Evolutionary conservation across 257 asterid genomes (phyloP).

Genomic region (Solanum clarkiae): DNA sequence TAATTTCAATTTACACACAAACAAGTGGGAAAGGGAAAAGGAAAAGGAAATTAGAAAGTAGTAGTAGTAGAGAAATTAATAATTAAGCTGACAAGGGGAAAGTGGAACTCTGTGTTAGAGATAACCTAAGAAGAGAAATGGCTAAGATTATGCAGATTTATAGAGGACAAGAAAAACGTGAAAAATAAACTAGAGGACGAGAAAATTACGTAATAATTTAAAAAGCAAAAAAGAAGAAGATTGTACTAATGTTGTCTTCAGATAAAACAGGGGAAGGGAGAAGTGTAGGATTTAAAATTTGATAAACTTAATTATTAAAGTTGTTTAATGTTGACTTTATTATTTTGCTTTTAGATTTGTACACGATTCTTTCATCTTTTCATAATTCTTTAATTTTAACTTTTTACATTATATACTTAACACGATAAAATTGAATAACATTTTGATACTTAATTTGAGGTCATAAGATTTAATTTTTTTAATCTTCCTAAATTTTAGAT

Average conservation of each 20-base stretch:
- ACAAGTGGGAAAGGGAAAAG: not conserved
- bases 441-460: too few relatives aligned
- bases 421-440: rapidly evolving
- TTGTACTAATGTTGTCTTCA: not conserved
- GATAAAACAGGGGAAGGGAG: not conserved
- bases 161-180: not conserved
- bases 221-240: not conserved
- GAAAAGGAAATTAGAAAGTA: not conserved
- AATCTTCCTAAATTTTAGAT: too few relatives aligned
- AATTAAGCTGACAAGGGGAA: not conserved
- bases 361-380: too few relatives aligned
- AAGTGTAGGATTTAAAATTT: not conserved
- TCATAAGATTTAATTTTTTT: not conserved
- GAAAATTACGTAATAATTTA: not conserved
- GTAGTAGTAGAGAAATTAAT: not conserved
- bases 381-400: too few relatives aligned
- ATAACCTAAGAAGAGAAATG: not conserved
- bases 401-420: too few relatives aligned
- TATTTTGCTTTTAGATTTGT: too few relatives aligned
- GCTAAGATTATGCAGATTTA: not conserved
- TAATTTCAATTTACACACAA: not conserved
- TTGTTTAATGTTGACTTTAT: not conserved
- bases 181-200: not conserved
- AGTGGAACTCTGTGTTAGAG: not conserved
- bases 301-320: not conserved